Conservation (phyloP, 1,284 basidiomycete genomes). For the Pholiota adiposa region DNA sequence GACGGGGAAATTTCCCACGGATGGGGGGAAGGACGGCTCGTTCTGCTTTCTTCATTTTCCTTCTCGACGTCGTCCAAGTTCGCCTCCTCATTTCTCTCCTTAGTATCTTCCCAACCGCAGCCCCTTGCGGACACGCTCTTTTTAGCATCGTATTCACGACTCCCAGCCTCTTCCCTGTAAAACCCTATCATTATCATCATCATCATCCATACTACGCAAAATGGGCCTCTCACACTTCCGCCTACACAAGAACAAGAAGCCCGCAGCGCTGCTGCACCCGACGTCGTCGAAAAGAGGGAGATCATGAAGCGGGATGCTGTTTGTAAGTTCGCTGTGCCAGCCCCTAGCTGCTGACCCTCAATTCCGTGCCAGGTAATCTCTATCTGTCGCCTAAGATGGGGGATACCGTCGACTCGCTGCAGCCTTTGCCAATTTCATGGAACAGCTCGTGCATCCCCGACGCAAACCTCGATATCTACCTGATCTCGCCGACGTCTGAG, state of each 20-base stretch:
- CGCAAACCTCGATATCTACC: conserved; percentile 70
- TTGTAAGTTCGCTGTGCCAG: conserved; percentile 1
- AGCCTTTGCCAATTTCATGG: conserved; percentile 73
- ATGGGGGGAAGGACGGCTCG: neutral
- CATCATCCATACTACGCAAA: conserved; percentile 3
- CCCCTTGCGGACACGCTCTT: conserved; percentile 22
- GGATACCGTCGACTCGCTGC: conserved; percentile 54
- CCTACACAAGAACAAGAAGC: conserved; percentile 17
- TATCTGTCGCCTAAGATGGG: conserved; percentile 67
- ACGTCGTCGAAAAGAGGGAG: conserved; percentile 12
- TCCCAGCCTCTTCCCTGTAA: conserved; percentile 1
- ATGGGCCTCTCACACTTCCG: conserved; percentile 21
- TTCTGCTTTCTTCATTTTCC: neutral
- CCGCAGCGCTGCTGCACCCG: neutral
- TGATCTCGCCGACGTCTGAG: conserved; percentile 59
- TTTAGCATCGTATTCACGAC: conserved; percentile 5
- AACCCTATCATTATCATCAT: too few species aligned
- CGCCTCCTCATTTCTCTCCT: neutral
- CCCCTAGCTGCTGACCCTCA: neutral
- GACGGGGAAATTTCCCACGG: conserved; percentile 2
- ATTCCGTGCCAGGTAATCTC: conserved; percentile 42
- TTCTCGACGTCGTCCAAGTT: neutral
- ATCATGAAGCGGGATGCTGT: neutral
- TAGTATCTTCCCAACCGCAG: conserved; percentile 6
- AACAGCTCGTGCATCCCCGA: conserved; percentile 60